Evolutionary conservation across 1,284 basidiomycete genomes (phyloP).

Genomic region (Pseudozyma tsukubaensis): DNA sequence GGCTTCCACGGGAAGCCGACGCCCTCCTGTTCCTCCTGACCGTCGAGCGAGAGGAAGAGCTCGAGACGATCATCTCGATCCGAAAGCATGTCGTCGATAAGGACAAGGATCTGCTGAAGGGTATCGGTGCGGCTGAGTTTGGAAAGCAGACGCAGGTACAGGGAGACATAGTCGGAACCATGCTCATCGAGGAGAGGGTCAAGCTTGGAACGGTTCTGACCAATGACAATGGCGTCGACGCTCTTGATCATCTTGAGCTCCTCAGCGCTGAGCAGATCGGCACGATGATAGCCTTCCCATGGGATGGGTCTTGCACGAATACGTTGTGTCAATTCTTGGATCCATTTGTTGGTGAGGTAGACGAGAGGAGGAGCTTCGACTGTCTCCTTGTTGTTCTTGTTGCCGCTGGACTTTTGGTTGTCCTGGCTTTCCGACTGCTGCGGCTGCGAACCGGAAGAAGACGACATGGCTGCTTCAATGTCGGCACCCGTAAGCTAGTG

Average conservation of each 20-base stretch:
- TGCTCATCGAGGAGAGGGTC: constrained; percentile 74
- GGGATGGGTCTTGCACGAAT: constrained; percentile 90
- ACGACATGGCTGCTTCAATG: constrained; percentile 21
- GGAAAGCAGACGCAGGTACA: constrained; percentile 90
- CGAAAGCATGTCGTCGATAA: constrained; percentile 87
- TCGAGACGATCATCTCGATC: constrained; percentile 71
- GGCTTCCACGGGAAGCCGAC: constrained; percentile 86
- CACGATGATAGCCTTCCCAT: constrained; percentile 98
- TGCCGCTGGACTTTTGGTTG: constrained; percentile 19
- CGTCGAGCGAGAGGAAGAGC: constrained; percentile 63
- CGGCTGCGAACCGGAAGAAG: constrained; percentile 28
- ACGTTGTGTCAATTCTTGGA: constrained; percentile 87
- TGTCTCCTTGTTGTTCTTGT: constrained; percentile 22
- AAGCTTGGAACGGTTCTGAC: constrained; percentile 88
- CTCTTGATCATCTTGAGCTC: constrained; percentile 82
- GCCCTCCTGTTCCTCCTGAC: constrained; percentile 47
- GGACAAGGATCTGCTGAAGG: constrained; percentile 89
- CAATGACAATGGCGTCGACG: constrained; percentile 83
- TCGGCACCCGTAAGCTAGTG: neutral
- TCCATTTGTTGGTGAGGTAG: constrained; percentile 85
- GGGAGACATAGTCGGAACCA: constrained; percentile 77
- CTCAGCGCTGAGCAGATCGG: constrained; percentile 86
- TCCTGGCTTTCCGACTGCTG: constrained; percentile 10
- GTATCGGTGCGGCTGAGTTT: constrained; percentile 93
- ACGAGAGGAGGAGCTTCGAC: constrained; percentile 74